phyloP scores from a whole-genome alignment of 2,329 filamentous ascomycete species.

The Colletotrichum sp. region DNA sequence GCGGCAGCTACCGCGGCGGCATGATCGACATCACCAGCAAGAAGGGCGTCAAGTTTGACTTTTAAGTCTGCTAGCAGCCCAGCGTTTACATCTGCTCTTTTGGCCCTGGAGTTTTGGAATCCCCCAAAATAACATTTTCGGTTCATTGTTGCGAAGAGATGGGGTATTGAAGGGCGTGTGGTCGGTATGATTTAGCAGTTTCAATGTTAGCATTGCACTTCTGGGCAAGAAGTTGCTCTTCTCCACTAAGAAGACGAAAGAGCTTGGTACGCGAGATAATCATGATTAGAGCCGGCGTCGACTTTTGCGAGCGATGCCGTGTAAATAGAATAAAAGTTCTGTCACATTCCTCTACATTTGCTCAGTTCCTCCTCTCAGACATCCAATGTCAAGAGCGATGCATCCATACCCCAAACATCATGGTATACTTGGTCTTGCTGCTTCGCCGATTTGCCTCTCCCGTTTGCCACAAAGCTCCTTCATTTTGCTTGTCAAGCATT shows the following conservation, averaged over 20 bases:
- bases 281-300: neutral
- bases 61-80: conserved; percentile 53
- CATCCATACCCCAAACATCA: too few species aligned
- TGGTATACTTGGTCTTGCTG: too few species aligned
- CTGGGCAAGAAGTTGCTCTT: neutral
- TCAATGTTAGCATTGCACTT: neutral
- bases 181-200: neutral
- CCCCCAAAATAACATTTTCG: neutral
- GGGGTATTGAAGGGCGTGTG: neutral
- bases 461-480: too few species aligned
- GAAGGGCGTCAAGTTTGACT: conserved; percentile 94
- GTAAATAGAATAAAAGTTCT: conserved; percentile 4
- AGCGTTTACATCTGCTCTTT: neutral
- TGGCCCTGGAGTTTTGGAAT: conserved; percentile 11
- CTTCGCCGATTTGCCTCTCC: too few species aligned
- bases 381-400: too few species aligned
- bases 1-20: conserved; percentile 89
- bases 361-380: neutral
- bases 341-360: neutral
- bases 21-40: conserved; percentile 81
- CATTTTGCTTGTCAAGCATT: too few species aligned
- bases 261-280: neutral
- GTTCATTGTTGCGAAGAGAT: neutral
- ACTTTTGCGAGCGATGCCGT: neutral
- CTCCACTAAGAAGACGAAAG: neutral